phyloP scores from a whole-genome alignment of 1,284 basidiomycete species.

The Rhodotorula sp. region DNA sequence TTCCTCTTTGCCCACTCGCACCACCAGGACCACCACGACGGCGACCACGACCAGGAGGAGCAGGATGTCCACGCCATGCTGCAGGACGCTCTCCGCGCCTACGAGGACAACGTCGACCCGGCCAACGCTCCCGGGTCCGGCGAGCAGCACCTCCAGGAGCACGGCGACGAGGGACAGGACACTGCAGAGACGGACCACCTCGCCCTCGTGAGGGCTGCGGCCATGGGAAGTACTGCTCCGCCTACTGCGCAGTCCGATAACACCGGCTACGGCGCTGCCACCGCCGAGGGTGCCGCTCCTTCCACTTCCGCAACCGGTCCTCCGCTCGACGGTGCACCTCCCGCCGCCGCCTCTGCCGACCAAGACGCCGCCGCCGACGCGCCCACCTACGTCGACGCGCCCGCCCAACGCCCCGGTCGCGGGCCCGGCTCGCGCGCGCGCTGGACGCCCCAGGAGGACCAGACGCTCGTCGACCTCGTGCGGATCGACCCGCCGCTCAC shows the following conservation, averaged over 20 bases:
- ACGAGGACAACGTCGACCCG: too few species aligned
- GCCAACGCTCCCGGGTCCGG: too few species aligned
- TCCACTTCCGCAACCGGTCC: not conserved
- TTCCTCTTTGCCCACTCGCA: too few species aligned
- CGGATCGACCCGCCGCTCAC: slow-evolving; percentile 27
- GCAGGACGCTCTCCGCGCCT: too few species aligned
- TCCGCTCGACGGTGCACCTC: not conserved
- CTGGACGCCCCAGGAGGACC: slow-evolving; percentile 34
- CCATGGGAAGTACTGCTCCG: not conserved
- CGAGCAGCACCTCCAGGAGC: not conserved
- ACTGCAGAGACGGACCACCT: not conserved
- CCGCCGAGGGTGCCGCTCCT: not conserved
- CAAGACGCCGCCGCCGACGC: not conserved
- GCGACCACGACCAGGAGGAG: too few species aligned
- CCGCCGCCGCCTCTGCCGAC: not conserved
- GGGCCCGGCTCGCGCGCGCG: slow-evolving; percentile 16
- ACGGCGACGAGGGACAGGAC: not conserved
- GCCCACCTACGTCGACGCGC: not conserved
- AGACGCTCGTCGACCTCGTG: slow-evolving; percentile 21
- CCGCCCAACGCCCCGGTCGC: not conserved
- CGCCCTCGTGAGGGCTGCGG: not conserved
- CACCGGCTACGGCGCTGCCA: not conserved
- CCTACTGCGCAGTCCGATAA: not conserved
- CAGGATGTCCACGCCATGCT: too few species aligned
- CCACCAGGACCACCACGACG: too few species aligned